phyloP scores from a whole-genome alignment of 495 filamentous ascomycete genomes.

The Staphylotrichum tortipilum region DNA sequence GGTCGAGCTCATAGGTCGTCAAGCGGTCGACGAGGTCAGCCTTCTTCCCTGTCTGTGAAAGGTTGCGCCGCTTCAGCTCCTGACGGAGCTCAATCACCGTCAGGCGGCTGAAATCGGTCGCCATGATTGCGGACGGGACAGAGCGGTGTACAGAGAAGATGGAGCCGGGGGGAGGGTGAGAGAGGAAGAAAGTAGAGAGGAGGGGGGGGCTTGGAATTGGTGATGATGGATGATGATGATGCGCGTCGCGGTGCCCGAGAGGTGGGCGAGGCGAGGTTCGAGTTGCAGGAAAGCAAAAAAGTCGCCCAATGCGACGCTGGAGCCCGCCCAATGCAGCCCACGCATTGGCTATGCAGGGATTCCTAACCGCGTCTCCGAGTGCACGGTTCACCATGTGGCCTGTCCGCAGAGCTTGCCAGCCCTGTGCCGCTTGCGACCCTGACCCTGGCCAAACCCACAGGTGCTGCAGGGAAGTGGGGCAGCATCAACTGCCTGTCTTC shows the following conservation, averaged over 20 bases:
- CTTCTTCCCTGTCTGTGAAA: constrained; percentile 49
- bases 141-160: no score
- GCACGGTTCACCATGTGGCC: not conserved
- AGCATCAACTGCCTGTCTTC: no score
- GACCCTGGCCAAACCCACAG: no score
- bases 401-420: not conserved
- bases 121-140: constrained; percentile 31
- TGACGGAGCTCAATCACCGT: constrained; percentile 53
- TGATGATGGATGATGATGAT: not conserved
- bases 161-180: no score
- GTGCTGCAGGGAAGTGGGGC: no score
- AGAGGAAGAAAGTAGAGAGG: no score
- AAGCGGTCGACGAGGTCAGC: constrained; percentile 48
- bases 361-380: not conserved
- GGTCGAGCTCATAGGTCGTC: constrained; percentile 2
- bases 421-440: not conserved
- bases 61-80: constrained; percentile 48
- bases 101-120: constrained; percentile 48
- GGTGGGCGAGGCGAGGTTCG: not conserved
- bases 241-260: constrained; percentile 7
- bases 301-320: constrained; percentile 4
- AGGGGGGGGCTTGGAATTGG: no score
- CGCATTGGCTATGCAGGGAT: not conserved
- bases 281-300: not conserved
- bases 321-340: no score